Percentiles rank a stretch among this genome's conserved stretches.
Evolutionary conservation across 345 rosid genomes (phyloP).

Genomic region (Mercurialis annua): DNA sequence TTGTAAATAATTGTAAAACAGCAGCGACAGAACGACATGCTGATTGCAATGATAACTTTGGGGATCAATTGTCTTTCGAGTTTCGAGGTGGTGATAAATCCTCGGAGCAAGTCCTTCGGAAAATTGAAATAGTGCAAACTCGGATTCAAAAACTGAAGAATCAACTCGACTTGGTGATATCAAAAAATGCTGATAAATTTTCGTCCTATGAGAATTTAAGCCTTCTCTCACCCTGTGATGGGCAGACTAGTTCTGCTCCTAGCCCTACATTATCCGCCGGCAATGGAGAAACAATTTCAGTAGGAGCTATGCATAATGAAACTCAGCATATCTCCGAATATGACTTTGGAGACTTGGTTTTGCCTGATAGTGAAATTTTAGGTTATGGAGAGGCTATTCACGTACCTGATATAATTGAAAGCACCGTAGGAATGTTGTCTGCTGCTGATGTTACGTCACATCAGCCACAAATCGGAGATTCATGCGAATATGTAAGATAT

Average conservation of each 20-base stretch:
- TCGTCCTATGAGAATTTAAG: conserved; percentile 88
- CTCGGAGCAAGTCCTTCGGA: conserved; percentile 63
- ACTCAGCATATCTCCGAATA: conserved; percentile 47
- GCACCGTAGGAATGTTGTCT: conserved; percentile 78
- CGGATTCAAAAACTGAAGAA: conserved; percentile 61
- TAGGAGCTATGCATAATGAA: conserved; percentile 46
- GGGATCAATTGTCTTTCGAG: conserved; percentile 37
- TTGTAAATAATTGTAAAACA: conserved; percentile 25
- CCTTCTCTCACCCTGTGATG: conserved; percentile 63
- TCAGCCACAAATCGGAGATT: conserved; percentile 55
- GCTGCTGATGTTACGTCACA: conserved; percentile 73
- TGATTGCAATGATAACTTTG: conserved; percentile 36
- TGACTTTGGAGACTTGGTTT: conserved; percentile 52
- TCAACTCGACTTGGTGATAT: conserved; percentile 56
- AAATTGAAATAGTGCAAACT: conserved; percentile 59
- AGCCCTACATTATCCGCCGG: conserved; percentile 82
- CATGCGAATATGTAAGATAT: conserved; percentile 68
- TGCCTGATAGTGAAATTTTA: conserved; percentile 61
- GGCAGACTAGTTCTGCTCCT: conserved; percentile 74
- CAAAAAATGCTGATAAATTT: conserved; percentile 69
- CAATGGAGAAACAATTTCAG: conserved; percentile 56
- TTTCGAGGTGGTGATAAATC: conserved; percentile 45
- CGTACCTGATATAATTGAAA: conserved; percentile 90
- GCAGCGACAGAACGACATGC: conserved; percentile 36
- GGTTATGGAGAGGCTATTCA: conserved; percentile 65